Conservation (phyloP, 2,329 filamentous ascomycete species). For the Lachnellula suecica region DNA sequence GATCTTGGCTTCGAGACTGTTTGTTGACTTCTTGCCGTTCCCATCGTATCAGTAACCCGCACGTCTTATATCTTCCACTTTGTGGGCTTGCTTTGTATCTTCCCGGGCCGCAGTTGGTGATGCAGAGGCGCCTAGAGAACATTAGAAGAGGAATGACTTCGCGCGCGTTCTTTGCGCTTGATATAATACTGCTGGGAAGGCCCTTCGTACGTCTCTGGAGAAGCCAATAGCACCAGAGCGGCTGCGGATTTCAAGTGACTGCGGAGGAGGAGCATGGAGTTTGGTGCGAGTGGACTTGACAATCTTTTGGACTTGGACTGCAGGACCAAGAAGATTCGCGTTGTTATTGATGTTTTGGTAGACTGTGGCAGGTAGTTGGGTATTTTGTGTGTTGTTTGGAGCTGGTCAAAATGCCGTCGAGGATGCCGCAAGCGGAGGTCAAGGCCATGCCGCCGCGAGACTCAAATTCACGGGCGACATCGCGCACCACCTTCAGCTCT, state of each 20-base stretch:
- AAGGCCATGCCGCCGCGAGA: background rate
- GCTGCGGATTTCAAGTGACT: no score
- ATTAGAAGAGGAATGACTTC: background rate
- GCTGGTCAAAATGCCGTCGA: background rate
- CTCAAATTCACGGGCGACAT: no score
- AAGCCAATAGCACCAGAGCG: no score
- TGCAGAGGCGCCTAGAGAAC: constrained; percentile 5
- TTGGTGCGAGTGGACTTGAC: no score
- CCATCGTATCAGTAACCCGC: background rate
- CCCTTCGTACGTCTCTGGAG: no score
- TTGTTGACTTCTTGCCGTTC: constrained; percentile 4
- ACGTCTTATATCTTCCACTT: constrained; percentile 1
- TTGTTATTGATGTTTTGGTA: no score
- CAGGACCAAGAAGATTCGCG: no score
- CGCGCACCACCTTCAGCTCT: background rate
- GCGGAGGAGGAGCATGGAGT: no score
- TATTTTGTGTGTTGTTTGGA: no score
- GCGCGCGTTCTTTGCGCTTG: background rate
- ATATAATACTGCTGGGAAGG: background rate
- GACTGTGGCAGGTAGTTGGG: no score
- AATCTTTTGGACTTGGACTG: no score
- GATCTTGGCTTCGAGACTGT: constrained; percentile 4
- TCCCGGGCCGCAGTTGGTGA: background rate
- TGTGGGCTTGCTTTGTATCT: background rate
- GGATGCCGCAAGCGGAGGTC: background rate